Conservation (phyloP, 164 flowering plant species). For the Saururus chinensis region DNA sequence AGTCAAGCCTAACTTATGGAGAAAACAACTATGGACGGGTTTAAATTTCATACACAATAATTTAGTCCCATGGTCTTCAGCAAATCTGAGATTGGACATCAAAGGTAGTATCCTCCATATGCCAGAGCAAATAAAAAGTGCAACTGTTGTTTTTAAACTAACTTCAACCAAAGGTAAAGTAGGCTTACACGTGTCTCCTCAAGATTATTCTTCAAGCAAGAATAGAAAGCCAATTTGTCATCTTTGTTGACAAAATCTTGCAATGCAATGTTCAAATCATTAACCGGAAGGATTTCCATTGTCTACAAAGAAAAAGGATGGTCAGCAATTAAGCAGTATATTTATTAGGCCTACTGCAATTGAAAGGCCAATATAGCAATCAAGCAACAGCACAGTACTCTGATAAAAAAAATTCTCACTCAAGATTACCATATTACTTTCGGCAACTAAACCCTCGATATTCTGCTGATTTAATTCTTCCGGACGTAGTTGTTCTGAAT, state of each 20-base stretch:
- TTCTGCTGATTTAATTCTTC: conserved; percentile 97
- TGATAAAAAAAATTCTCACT: not conserved
- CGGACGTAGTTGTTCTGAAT: conserved; percentile 83
- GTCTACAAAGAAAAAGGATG: conserved; percentile 43
- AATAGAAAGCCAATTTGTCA: conserved; percentile 84
- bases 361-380: not conserved
- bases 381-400: not conserved
- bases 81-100: no score
- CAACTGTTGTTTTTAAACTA: not conserved
- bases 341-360: no score
- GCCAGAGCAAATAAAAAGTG: no score
- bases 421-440: conserved; percentile 68
- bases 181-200: conserved; percentile 88
- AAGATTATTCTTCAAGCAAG: conserved; percentile 73
- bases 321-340: no score
- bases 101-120: no score
- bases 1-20: no score
- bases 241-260: conserved; percentile 95
- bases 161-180: not conserved
- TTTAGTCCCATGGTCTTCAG: no score
- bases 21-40: no score
- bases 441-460: conserved; percentile 96
- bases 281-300: conserved; percentile 98
- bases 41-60: no score
- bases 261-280: conserved; percentile 86